A percentile compares a stretch with the other conserved stretches of the same genome.
phyloP scores from a whole-genome alignment of 1,139 yeast genomes.

The Geotrichum klebahnii region DNA sequence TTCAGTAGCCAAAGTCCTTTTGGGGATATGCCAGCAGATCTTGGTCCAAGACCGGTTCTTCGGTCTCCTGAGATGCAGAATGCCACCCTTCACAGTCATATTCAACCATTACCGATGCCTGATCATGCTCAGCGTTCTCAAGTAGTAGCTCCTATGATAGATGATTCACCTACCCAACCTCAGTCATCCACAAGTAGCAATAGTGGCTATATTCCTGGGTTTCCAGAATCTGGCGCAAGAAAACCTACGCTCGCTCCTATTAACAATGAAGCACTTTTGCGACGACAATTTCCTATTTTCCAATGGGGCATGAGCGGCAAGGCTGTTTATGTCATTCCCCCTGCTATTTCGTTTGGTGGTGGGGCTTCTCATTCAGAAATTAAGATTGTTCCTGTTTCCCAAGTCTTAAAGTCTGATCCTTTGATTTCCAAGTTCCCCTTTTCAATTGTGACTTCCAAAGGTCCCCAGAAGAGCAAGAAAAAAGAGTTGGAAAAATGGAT shows the following conservation, averaged over 20 bases:
- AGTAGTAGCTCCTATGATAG: not conserved
- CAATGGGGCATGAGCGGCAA: constrained; percentile 58
- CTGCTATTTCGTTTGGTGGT: constrained; percentile 36
- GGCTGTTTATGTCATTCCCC: constrained; percentile 47
- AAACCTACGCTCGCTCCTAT: constrained; percentile 22
- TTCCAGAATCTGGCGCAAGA: not conserved
- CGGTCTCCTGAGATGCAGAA: constrained; percentile 24
- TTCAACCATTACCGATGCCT: constrained; percentile 14
- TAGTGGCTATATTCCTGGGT: not conserved
- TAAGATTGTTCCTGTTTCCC: constrained; percentile 31
- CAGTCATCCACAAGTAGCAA: not conserved
- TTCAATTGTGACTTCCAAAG: constrained; percentile 46
- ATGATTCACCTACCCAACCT: not conserved
- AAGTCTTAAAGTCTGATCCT: constrained; percentile 36
- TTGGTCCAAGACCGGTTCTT: constrained; percentile 22
- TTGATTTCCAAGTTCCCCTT: constrained; percentile 52
- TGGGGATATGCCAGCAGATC: constrained; percentile 28
- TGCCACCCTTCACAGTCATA: constrained; percentile 16
- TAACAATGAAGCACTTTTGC: constrained; percentile 35
- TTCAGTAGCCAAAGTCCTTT: constrained; percentile 16
- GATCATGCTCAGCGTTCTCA: constrained; percentile 1
- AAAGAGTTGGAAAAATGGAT: constrained; percentile 67
- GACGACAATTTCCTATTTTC: constrained; percentile 73
- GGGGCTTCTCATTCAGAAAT: constrained; percentile 32
- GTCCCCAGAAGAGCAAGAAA: constrained; percentile 48